A percentile compares a stretch with the other conserved stretches of the same genome.
Evolutionary conservation across 306 rosid species (phyloP).

Genomic region (Gleditsia sinensis): DNA sequence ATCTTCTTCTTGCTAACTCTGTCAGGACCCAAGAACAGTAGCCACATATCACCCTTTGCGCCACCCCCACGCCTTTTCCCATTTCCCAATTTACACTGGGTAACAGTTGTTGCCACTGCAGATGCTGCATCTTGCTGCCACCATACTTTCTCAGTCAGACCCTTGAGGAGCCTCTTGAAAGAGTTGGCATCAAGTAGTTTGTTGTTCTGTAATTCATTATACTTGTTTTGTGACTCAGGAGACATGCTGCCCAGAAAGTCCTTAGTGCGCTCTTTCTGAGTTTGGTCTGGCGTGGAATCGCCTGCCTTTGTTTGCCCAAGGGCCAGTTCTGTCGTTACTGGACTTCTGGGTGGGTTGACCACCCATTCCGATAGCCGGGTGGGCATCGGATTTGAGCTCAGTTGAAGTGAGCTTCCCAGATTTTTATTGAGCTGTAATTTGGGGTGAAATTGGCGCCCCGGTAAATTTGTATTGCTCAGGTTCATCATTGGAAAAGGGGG

Average conservation of each 20-base stretch:
- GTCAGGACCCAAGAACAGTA: constrained; percentile 86
- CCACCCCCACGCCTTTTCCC: constrained; percentile 59
- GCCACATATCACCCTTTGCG: constrained; percentile 83
- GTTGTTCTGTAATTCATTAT: constrained; percentile 48
- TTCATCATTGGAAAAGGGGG: constrained; percentile 57
- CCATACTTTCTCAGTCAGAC: constrained; percentile 84
- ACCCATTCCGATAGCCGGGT: constrained; percentile 46
- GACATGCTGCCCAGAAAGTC: constrained; percentile 69
- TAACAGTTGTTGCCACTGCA: constrained; percentile 73
- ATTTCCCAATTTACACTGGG: constrained; percentile 74
- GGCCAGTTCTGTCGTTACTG: constrained; percentile 75
- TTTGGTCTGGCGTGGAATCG: constrained; percentile 41
- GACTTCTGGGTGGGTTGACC: constrained; percentile 49
- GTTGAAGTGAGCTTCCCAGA: constrained; percentile 58
- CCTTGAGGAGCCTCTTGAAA: constrained; percentile 73
- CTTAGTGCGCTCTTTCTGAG: constrained; percentile 54
- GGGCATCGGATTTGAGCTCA: constrained; percentile 46
- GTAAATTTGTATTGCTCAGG: constrained; percentile 55
- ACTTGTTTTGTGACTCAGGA: constrained; percentile 66
- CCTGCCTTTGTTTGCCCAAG: constrained; percentile 66
- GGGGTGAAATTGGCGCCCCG: constrained; percentile 61
- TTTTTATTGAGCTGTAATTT: constrained; percentile 61
- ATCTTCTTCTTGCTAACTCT: constrained; percentile 90
- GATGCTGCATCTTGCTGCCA: constrained; percentile 98
- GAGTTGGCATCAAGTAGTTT: constrained; percentile 66